Evolutionary conservation across 257 asterid species (phyloP), one percentile per base, ranked within the genome.

Genomic region (Galeopsis tetrahit): DNA sequence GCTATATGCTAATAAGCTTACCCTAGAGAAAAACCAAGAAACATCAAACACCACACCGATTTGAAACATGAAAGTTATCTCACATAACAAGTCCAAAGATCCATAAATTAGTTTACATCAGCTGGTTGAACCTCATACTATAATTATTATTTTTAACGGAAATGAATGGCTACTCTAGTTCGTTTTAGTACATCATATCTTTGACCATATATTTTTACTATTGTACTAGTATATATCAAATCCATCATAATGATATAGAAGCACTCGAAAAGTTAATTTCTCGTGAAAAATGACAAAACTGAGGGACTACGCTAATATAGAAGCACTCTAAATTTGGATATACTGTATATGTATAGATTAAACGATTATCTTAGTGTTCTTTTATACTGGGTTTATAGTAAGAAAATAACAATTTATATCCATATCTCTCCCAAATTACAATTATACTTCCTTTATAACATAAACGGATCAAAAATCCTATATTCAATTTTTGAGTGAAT

Each of bases 1-100:
- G 76, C 98, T 91, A 84, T 93, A 89, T 3, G 97, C 94, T 85
- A 93, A 78, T 80, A 91, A 81, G 78, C 81, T 73, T 48, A 82
- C 78, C 72, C 90, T 85, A 60, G 55, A 65, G 39, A 71, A 40
- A 57, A 46, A 44, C 14, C 5, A 83, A 66, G 11, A 57, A 68
- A 44, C 65, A 36, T 63, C 46, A 10, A 32, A 28, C 4, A 52
- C 33, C 17, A 33, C 21, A 51, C 13, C 38, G 42, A 52, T 72
- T 36, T 31, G 0, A 69, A 66, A 59, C 32, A 72, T 2, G 6
- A 59, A 44, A 49, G 33, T n/a, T 34, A n/a, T 62, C 61, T 13
- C 38, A 44, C 35, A 31, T 21, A 60, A 59, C 55, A 72, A 56
- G 44, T 51, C 9, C 9, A 48, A 52, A 76, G 49, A 36, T 65